phyloP scores from a whole-genome alignment of 2,329 filamentous ascomycete genomes.

The Moelleriella libera region DNA sequence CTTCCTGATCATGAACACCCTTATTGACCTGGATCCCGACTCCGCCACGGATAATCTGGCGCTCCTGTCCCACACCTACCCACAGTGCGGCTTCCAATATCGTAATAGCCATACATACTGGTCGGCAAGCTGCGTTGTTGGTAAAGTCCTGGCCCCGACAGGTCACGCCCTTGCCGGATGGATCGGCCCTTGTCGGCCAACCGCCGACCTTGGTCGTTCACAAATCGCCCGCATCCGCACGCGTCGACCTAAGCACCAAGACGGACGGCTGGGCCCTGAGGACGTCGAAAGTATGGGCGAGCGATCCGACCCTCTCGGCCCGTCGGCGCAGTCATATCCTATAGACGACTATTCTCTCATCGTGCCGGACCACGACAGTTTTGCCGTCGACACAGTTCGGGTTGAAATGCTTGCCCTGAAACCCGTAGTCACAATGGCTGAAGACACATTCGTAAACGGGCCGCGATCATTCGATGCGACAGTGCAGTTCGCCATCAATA shows the following conservation, averaged over 20 bases:
- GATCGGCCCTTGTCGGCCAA: conserved; percentile 59
- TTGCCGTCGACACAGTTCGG: conserved; percentile 50
- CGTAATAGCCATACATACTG: conserved; percentile 63
- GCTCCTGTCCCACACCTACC: conserved; percentile 53
- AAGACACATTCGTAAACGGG: conserved; percentile 9
- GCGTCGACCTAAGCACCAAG: conserved; percentile 35
- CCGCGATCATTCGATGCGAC: conserved; percentile 44
- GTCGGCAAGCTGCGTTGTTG: conserved; percentile 57
- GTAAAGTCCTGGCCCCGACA: conserved; percentile 61
- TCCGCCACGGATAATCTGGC: conserved; percentile 50
- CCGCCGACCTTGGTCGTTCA: conserved; percentile 49
- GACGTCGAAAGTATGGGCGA: conserved; percentile 53
- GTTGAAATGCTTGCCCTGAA: conserved; percentile 54
- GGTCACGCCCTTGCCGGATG: conserved; percentile 59
- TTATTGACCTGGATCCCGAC: conserved; percentile 63
- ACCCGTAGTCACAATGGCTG: conserved; percentile 18
- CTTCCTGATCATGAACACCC: conserved; percentile 65
- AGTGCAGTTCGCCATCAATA: conserved; percentile 49
- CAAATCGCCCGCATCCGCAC: conserved; percentile 59
- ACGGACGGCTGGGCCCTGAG: conserved; percentile 30
- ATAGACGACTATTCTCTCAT: conserved; percentile 54
- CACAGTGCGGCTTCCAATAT: conserved; percentile 63
- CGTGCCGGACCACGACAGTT: conserved; percentile 39
- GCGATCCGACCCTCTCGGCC: conserved; percentile 55
- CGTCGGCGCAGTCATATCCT: conserved; percentile 45